Percentiles rank a stretch among this genome's conserved stretches.
Evolutionary conservation across 257 asterid species (phyloP).

Genomic region (Mentha longifolia): DNA sequence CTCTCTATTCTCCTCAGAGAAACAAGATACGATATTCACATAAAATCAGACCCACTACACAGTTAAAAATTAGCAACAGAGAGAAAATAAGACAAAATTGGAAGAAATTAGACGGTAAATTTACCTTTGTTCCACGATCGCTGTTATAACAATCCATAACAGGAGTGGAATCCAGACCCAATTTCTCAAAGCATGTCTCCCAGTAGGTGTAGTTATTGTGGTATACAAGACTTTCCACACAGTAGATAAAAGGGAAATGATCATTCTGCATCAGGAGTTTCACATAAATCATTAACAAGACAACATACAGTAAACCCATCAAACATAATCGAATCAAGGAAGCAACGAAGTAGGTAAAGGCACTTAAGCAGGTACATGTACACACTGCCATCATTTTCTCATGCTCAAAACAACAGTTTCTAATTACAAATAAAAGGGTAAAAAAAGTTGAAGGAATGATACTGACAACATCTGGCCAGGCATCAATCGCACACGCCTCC

Average conservation of each 20-base stretch:
- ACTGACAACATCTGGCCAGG: constrained; percentile 94
- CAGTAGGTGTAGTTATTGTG: constrained; percentile 65
- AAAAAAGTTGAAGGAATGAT: constrained; percentile 1
- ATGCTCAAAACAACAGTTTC: neutral
- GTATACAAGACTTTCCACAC: constrained; percentile 77
- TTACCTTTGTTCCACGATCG: constrained; percentile 74
- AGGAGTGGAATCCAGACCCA: constrained; percentile 69
- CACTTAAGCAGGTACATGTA: neutral
- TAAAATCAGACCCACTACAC: neutral
- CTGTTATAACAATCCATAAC: constrained; percentile 58
- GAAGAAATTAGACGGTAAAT: constrained; percentile 28
- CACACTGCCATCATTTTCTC: neutral
- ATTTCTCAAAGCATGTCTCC: constrained; percentile 78
- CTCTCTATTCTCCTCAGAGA: neutral
- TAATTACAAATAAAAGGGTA: constrained; percentile 13
- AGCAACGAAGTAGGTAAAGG: neutral
- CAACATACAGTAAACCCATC: constrained; percentile 8
- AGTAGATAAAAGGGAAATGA: constrained; percentile 81
- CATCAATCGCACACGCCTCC: constrained; percentile 92
- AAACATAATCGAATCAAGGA: constrained; percentile 10
- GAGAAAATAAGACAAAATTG: neutral
- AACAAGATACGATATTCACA: constrained; percentile 7
- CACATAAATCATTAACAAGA: constrained; percentile 7
- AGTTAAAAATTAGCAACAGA: constrained; percentile 1
- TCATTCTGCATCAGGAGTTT: constrained; percentile 62